Evolutionary conservation across 2,329 filamentous ascomycete genomes (phyloP).

Genomic region (Trichoderma harzianum): DNA sequence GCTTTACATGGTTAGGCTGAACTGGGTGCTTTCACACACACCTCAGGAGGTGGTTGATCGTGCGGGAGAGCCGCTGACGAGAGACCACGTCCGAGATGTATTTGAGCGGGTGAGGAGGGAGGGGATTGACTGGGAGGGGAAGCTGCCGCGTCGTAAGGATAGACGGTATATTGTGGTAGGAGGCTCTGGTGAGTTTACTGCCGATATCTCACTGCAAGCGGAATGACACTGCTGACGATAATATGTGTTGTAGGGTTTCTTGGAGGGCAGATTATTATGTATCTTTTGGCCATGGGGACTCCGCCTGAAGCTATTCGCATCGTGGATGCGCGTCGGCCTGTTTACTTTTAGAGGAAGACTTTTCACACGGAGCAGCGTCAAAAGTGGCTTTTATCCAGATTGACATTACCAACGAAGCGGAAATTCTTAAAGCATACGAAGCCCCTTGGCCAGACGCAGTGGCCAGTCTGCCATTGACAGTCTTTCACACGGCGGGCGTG

Average conservation of each 20-base stretch:
- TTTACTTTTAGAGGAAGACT: slow-evolving; percentile 37
- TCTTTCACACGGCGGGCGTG: background rate
- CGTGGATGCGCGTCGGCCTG: slow-evolving; percentile 46
- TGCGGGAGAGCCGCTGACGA: slow-evolving; percentile 35
- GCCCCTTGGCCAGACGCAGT: slow-evolving; percentile 20
- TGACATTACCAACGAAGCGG: no score
- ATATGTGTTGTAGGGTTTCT: slow-evolving; percentile 44
- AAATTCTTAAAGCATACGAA: no score
- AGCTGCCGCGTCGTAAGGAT: slow-evolving; percentile 39
- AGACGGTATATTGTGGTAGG: slow-evolving; percentile 46
- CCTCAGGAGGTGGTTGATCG: slow-evolving; percentile 35
- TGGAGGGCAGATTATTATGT: slow-evolving; percentile 51
- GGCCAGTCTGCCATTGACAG: slow-evolving; percentile 29
- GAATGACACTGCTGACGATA: background rate
- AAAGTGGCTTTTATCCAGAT: no score
- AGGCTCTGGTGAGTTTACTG: slow-evolving; percentile 40
- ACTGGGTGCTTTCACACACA: slow-evolving; percentile 35
- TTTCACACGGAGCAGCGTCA: no score
- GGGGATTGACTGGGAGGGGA: slow-evolving; percentile 37
- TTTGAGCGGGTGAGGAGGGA: slow-evolving; percentile 35
- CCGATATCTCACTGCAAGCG: background rate
- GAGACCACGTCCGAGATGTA: slow-evolving; percentile 33
- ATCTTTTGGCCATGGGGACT: slow-evolving; percentile 52
- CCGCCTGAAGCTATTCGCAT: slow-evolving; percentile 50
- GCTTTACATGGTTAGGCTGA: slow-evolving; percentile 33